A percentile compares a stretch with the other conserved stretches of the same genome.
phyloP scores from a whole-genome alignment of 2,329 filamentous ascomycete genomes.

The Fusarium sp. region DNA sequence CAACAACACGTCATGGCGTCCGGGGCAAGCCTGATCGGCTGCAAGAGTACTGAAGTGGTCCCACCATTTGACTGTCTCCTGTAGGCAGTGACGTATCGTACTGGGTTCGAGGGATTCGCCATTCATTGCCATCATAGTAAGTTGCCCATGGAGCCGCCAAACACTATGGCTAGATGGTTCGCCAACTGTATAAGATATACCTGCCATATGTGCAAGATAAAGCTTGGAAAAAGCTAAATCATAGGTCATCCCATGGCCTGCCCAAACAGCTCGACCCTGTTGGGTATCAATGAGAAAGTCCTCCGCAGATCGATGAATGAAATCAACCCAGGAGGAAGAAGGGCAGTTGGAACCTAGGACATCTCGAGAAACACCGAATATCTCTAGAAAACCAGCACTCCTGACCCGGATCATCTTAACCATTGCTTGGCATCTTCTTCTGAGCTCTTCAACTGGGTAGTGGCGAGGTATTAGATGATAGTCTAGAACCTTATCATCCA shows the following conservation, averaged over 20 bases:
- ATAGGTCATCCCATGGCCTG: not conserved
- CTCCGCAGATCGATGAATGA: not conserved
- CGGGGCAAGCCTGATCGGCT: not conserved
- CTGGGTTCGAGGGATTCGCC: not conserved
- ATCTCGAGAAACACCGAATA: not conserved
- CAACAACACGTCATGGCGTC: not conserved
- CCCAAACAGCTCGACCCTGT: not conserved
- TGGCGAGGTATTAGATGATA: not conserved
- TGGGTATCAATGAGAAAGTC: not conserved
- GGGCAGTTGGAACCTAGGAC: too few species aligned
- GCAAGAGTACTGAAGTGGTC: not conserved
- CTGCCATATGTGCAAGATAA: not conserved
- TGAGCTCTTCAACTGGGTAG: not conserved
- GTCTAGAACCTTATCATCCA: not conserved
- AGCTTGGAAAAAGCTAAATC: not conserved
- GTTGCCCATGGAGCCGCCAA: accelerated
- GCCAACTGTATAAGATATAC: accelerated
- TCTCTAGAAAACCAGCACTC: not conserved
- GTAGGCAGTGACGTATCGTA: not conserved
- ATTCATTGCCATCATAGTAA: not conserved
- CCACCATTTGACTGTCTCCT: not conserved
- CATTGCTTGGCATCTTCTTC: not conserved
- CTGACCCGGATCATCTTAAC: not conserved
- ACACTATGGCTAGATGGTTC: accelerated
- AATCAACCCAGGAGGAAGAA: not conserved